phyloP scores from a whole-genome alignment of 768 basidiomycete species.

The Pholiota microspora region DNA sequence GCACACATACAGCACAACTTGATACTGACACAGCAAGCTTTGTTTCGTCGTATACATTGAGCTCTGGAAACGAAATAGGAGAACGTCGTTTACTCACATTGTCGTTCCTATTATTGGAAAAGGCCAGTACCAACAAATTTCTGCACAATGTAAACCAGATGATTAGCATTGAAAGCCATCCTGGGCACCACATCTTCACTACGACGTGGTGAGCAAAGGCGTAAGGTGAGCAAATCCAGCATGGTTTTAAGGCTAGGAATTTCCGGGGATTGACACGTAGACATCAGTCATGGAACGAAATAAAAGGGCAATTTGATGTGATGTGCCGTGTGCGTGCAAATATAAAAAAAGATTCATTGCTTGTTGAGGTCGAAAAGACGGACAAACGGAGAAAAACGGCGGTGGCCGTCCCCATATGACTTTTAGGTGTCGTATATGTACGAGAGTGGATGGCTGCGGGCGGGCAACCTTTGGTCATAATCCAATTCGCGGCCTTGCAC shows the following conservation, averaged over 20 bases:
- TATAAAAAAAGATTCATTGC: not conserved
- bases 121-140: conserved; percentile 23
- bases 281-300: conserved; percentile 11
- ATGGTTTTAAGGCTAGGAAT: conserved; percentile 8
- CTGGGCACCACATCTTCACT: conserved; percentile 3
- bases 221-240: conserved; percentile 7
- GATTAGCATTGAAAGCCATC: conserved; percentile 13
- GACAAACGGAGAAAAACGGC: not conserved
- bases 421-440: not conserved
- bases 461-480: not conserved
- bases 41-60: not conserved
- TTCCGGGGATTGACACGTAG: conserved; percentile 21
- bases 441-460: not conserved
- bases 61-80: not conserved
- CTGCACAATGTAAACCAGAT: conserved; percentile 13
- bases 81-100: conserved; percentile 28
- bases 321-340: not conserved
- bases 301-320: not conserved
- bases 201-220: conserved; percentile 8
- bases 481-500: conserved; percentile 6
- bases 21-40: conserved; percentile 37
- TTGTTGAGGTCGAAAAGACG: not conserved
- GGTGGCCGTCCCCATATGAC: not conserved
- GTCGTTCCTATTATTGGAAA: conserved; percentile 34
- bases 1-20: not conserved